Evolutionary conservation across 768 basidiomycete species (phyloP).

Genomic region (Mycena belliarum): DNA sequence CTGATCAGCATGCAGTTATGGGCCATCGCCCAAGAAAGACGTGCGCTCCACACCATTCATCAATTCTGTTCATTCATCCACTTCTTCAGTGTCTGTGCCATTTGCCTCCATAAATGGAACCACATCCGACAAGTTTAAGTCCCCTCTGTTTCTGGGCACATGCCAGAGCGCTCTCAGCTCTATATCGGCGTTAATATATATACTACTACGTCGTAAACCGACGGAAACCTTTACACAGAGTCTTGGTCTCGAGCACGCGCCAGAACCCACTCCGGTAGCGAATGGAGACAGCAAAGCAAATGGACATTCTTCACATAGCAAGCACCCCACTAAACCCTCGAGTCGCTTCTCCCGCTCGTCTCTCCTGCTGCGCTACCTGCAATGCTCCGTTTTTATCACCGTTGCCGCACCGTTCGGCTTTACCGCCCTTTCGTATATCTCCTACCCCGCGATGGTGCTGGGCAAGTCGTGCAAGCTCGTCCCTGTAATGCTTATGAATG

Average conservation of each 20-base stretch:
- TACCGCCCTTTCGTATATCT: constrained; percentile 91
- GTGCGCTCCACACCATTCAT: constrained; percentile 44
- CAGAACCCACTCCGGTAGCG: constrained; percentile 28
- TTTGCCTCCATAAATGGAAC: constrained; percentile 69
- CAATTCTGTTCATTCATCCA: not conserved
- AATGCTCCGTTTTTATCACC: constrained; percentile 86
- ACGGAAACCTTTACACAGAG: constrained; percentile 53
- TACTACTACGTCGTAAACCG: constrained; percentile 59
- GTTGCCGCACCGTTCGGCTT: constrained; percentile 95
- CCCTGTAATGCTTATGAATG: constrained; percentile 97
- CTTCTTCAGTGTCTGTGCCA: constrained; percentile 71
- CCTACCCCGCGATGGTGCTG: constrained; percentile 98
- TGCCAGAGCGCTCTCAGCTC: constrained; percentile 81
- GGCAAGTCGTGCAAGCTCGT: constrained; percentile 99
- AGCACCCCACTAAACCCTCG: constrained; percentile 33
- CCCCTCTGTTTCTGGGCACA: constrained; percentile 82
- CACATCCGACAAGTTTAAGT: constrained; percentile 75
- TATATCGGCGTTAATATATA: constrained; percentile 75
- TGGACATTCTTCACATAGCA: not conserved
- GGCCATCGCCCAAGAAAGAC: constrained; percentile 93
- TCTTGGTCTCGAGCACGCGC: constrained; percentile 57
- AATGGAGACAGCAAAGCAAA: constrained; percentile 35
- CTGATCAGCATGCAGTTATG: constrained; percentile 55
- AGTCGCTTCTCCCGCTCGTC: constrained; percentile 41
- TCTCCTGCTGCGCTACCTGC: constrained; percentile 75